These are phyloP conservation scores for Sorghum bicolor DNA, from an alignment of 176 grass and related monocot genomes.

Conservation along the genomic window Sorghum_bicolor_NCBIv3 NC_012872.2:10430501-10431000, in stretches of 20 bases:
- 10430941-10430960: conserved; percentile 31
- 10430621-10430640: conserved; percentile 34
- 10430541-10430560: conserved; percentile 83
- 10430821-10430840: conserved; percentile 51
- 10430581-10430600: conserved; percentile 62
- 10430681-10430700: neutral
- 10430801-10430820: conserved; percentile 58
- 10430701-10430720: neutral
- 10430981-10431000: neutral
- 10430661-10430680: conserved; percentile 54
- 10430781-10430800: conserved; percentile 44
- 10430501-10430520: conserved; percentile 72
- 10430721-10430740: neutral
- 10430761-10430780: conserved; percentile 36
- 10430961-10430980: neutral
- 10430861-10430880: neutral
- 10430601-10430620: conserved; percentile 39
- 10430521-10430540: conserved; percentile 64
- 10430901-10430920: neutral
- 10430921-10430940: neutral
- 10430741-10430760: conserved; percentile 35
- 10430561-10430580: conserved; percentile 74
- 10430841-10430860: conserved; percentile 42
- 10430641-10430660: conserved; percentile 38
- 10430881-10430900: neutral